Base-by-base conservation (phyloP, 2,329 filamentous ascomycete species). In the Chrysoporthe deuterocubensis region DNA sequence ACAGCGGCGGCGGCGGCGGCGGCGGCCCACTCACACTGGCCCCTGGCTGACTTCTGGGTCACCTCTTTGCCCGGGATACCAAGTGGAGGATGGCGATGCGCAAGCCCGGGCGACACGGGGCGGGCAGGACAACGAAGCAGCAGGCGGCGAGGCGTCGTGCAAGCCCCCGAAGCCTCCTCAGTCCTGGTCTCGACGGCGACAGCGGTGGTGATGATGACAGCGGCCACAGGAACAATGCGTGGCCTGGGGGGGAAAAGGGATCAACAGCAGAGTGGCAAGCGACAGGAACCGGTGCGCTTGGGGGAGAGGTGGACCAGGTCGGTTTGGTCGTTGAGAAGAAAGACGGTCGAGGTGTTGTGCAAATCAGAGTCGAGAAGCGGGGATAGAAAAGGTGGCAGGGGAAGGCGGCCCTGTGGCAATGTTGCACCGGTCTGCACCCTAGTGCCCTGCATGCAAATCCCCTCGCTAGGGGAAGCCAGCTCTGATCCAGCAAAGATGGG, bases 351-450 rank as follows among this genome's bases (percentile, higher is more conserved):
- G 48, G 61, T 57, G 64, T 52, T 63, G 68, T 60, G 66, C 68
- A 63, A 57, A 67, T 62, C 64, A 64, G 67, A 69, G 67, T 64
- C 57, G 68, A 54, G 65, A 54, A 64, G 58, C 58, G 63, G 68
- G 57, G 54, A 52, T 50, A 64, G 66, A 66, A 68, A 65, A 68
- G 68, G 68, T 70, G 68, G 68, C 68, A 70, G 68, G 68, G 67
- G 68, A 26, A 70, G 21, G 57, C 66, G 68, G 64, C 63, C 66
- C 68, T 70, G 68, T 70, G 68, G 68, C 68, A 68, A 70, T 65
- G 68, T 68, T 64, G 68, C 66, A 70, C 66, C 62, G 66, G 62
- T 52, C 52, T 61, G 52, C 43, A 48, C 54, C 62, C 66, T 61
- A 64, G 64, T 64, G 62, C 67, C 67, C 60, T 67, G 64, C 68